Percentiles rank a stretch among this genome's conserved stretches.
Conservation (phyloP, 352 stramenopile species). For the Blastocystis sp. region DNA sequence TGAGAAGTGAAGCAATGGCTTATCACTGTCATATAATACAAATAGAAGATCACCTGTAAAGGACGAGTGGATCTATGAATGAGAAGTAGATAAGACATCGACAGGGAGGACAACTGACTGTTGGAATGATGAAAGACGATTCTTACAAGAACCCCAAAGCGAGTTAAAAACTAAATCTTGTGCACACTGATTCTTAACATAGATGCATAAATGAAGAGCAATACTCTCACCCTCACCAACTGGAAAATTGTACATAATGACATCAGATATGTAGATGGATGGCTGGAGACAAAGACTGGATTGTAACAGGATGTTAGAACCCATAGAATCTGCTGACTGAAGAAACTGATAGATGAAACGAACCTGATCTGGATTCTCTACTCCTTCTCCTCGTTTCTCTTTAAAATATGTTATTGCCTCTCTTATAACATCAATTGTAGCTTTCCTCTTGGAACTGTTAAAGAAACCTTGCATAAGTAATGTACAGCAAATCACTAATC, state of each 20-base stretch:
- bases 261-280: not conserved
- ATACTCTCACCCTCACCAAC: slow-evolving; percentile 17
- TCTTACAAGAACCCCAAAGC: not conserved
- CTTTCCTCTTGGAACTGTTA: slow-evolving; percentile 2
- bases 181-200: slow-evolving; percentile 27
- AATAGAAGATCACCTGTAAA: slow-evolving; percentile 44
- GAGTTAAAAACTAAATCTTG: slow-evolving; percentile 22
- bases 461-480: slow-evolving; percentile 62
- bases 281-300: not conserved
- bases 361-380: slow-evolving; percentile 65
- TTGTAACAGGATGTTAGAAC: slow-evolving; percentile 38
- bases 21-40: not conserved
- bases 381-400: slow-evolving; percentile 48
- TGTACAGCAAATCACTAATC: slow-evolving; percentile 32
- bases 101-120: slow-evolving; percentile 1
- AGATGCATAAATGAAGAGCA: not conserved
- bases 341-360: slow-evolving; percentile 62
- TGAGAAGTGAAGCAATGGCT: slow-evolving; percentile 52
- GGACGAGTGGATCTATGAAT: not conserved
- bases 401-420: slow-evolving; percentile 55
- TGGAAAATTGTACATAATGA: slow-evolving; percentile 60
- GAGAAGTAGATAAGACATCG: not conserved
- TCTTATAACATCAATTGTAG: not conserved
- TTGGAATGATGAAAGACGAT: not conserved
- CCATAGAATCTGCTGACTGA: slow-evolving; percentile 47